Conservation (phyloP, 345 rosid species). For the Pistacia atlantica region DNA sequence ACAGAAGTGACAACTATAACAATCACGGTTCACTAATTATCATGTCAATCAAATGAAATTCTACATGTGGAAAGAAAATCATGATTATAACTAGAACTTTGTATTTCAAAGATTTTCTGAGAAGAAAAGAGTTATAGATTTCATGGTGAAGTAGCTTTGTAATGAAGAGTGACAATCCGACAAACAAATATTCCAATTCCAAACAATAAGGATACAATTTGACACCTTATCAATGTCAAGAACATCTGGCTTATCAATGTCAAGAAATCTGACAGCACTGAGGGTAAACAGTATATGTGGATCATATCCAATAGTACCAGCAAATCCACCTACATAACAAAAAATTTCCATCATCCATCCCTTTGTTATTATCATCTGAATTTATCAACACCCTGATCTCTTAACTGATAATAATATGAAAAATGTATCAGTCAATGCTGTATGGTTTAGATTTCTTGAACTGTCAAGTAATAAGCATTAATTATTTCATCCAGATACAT, state of each 20-base stretch:
- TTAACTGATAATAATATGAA: no score
- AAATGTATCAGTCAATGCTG: not conserved
- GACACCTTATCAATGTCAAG: slow-evolving; percentile 72
- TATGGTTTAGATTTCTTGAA: not conserved
- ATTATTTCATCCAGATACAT: not conserved
- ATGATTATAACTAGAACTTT: not conserved
- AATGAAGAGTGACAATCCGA: not conserved
- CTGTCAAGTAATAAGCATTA: not conserved
- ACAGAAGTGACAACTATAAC: not conserved
- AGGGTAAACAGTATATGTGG: slow-evolving; percentile 81
- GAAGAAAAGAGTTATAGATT: not conserved
- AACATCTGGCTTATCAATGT: slow-evolving; percentile 55
- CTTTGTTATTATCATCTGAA: no score
- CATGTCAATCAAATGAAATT: not conserved
- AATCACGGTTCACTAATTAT: not conserved
- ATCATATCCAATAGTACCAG: slow-evolving; percentile 89
- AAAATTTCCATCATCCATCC: not conserved
- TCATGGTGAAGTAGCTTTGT: not conserved
- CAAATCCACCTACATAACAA: slow-evolving; percentile 77
- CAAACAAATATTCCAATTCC: slow-evolving; percentile 15
- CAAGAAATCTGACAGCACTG: slow-evolving; percentile 54
- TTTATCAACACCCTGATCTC: no score
- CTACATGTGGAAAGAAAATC: no score
- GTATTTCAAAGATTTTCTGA: no score
- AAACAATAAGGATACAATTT: slow-evolving; percentile 68